Evolutionary conservation across 2,329 filamentous ascomycete genomes (phyloP), one percentile per base, ranked within the genome.

Genomic region (Dothiorella sarmentorum): DNA sequence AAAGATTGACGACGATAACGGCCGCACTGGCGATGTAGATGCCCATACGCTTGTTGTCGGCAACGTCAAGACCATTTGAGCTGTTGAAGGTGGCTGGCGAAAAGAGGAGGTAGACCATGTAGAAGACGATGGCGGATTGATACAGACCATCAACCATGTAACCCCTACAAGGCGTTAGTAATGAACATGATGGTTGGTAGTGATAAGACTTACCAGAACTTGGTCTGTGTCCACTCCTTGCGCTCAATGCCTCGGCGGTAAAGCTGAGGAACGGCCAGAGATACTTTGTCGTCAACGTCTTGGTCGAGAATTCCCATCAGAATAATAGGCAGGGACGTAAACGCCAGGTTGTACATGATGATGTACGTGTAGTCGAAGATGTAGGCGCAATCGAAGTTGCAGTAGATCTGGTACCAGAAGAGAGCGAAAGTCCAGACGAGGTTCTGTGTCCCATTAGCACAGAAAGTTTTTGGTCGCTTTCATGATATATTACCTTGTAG

Each of bases 301-400:
- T 99, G 94, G 69, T 99, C 94, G 63, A 99, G 82, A 40, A 99
- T 89, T 75, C 94, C 94, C 85, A 97, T 95, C 65, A 99, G 85
- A 65, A 94, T 92, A 61, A 97, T 90, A 2, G 94, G 91, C 18
- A 99, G 76, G 15, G 94, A 99, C 5, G 94, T 99, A 75, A 99
- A 99, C 60, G 92, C 89, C 72, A 99, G 79, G 77, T 97, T 97
- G 82, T 96, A 96, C 71, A 97, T 83, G 63, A 97, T 82, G 68
- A 99, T 96, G 76, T 97, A 99, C 37, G 91, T 95, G 78, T 96
- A 97, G 74, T 99, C 94, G 77, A 95, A 97, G 56, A 97, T 85
- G 71, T 97, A 97, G 44, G 93, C 93, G 73, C 93, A 91, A 77
- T 99, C 94, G 73, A 95, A 97, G 75, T 96, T 88, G 79, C 89